These are phyloP conservation scores for Beauveria scarabaeidicola DNA, from an alignment of 2,329 filamentous ascomycete species.

Conservation along the genomic window DNA sequence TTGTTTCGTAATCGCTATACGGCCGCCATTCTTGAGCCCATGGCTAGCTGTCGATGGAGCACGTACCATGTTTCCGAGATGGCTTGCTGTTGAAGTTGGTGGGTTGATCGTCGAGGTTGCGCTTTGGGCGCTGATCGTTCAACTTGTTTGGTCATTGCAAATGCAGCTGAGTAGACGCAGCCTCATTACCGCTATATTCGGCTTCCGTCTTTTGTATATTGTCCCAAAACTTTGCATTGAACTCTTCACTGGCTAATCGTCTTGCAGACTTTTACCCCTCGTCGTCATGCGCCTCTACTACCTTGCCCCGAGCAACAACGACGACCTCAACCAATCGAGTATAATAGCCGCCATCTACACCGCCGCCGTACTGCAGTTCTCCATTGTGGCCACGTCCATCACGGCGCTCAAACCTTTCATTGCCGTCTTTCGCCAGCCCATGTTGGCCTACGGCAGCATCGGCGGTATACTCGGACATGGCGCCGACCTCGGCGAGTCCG, in stretches of 20 bases:
- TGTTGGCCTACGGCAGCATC: not conserved
- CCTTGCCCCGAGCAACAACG: not conserved
- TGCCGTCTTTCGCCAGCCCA: slow-evolving; percentile 3
- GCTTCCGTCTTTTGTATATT: not conserved
- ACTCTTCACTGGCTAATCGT: too few relatives aligned
- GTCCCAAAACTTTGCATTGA: too few relatives aligned
- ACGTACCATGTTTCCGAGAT: not conserved
- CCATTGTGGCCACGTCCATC: slow-evolving; percentile 9
- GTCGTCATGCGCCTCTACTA: slow-evolving; percentile 1
- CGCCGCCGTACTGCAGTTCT: slow-evolving; percentile 9
- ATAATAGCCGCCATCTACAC: slow-evolving; percentile 10
- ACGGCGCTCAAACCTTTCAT: slow-evolving; percentile 11
- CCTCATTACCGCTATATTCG: slow-evolving; percentile 10
- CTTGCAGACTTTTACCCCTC: not conserved
- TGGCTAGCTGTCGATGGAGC: not conserved
- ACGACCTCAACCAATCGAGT: not conserved
- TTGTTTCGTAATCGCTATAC: not conserved
- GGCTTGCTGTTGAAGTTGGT: slow-evolving; percentile 7
- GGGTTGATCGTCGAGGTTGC: slow-evolving; percentile 8
- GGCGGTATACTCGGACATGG: not conserved
- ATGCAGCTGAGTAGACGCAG: slow-evolving; percentile 3
- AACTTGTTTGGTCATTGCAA: slow-evolving; percentile 10
- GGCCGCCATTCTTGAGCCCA: not conserved
- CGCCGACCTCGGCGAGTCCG: not conserved
- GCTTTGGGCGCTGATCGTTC: slow-evolving; percentile 8